Base-by-base conservation (phyloP, 179 eudicot species). In the Nepenthes alata region DNA sequence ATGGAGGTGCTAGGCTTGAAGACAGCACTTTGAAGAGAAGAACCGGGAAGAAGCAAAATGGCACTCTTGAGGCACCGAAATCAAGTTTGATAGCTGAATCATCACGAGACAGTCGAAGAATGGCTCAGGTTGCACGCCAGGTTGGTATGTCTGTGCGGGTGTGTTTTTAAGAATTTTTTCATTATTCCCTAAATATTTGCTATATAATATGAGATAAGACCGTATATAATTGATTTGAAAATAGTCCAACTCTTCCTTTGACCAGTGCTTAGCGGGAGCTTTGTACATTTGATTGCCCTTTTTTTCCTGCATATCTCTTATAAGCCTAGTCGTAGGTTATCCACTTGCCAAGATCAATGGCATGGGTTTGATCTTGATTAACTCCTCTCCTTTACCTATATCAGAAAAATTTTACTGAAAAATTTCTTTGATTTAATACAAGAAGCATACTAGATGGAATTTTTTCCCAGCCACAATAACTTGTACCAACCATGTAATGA, bases 101-200 rank as follows among this genome's bases (percentile, higher is more conserved):
- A 60, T 78, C 86, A 35, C 78, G 76, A 36, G 85, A 77, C 68
- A 80, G 77, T 67, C 72, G 78, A 38, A 76, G 83, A 41, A 65
- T 72, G 76, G 74, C 76, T 56, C 77, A 78, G 49, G 77, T 75
- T 60, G 79, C 82, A 47, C 79, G 77, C 55, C 82, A 78, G 82
- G 82, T 78, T 63, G 13, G 72, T 75, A 4, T 47, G 15, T 15
- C 14, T 38, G 1, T 58, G 49, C 12, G 36, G 15, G 53, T 41
- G 7, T 45, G 51, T 45, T 60, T 36, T 16, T 16, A 25, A 14
- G 37, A 16, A 52, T 35, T 35, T 0, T 55, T 0, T 34, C n/a
- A 4, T 7, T 55, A 37, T 5, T 4, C 35, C 7, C 39, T 55
- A 25, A 25, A 25, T 25, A 25, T 25, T 1, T 25, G 25, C 25